Evolutionary conservation across 139 green algal genomes (phyloP).

Genomic region (Coccomyxa sp.): DNA sequence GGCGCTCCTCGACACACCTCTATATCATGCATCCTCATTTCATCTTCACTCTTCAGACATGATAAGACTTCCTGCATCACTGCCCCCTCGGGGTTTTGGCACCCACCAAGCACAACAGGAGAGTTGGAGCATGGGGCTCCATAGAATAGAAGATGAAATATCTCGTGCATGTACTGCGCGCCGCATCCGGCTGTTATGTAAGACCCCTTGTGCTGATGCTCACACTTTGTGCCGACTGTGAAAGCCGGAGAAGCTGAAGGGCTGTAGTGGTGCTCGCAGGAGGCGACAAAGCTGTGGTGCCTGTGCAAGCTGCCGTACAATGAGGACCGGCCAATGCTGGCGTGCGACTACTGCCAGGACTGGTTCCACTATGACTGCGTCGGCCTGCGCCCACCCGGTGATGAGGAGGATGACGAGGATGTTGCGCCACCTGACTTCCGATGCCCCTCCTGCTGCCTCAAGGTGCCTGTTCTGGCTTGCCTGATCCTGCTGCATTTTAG

Average conservation of each 20-base stretch:
- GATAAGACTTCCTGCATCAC: too few species aligned
- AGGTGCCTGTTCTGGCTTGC: conserved; percentile 11
- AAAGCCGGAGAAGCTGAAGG: not conserved
- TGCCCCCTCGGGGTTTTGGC: too few species aligned
- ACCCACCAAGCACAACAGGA: too few species aligned
- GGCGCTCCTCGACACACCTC: too few species aligned
- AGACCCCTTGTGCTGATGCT: too few species aligned
- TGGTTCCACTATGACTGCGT: conserved; percentile 73
- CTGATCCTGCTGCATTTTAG: not conserved
- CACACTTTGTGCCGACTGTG: too few species aligned
- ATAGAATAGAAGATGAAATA: too few species aligned
- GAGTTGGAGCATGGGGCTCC: too few species aligned
- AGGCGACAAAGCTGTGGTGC: conserved; percentile 53
- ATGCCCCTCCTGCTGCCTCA: conserved; percentile 50
- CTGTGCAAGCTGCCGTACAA: conserved; percentile 62
- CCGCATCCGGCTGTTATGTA: too few species aligned
- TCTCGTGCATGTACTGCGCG: too few species aligned
- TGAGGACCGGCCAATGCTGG: conserved; percentile 54
- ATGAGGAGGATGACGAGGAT: conserved; percentile 32
- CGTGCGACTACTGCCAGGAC: conserved; percentile 63
- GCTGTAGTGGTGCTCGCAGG: conserved; percentile 3
- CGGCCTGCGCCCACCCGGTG: conserved; percentile 34
- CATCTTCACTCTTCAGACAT: too few species aligned
- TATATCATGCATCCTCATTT: too few species aligned
- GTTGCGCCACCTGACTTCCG: conserved; percentile 34